Percentiles rank a stretch among this genome's conserved stretches.
These are phyloP conservation scores for Cucurbitaria berberidis DNA, from an alignment of 2,329 filamentous ascomycete species.

Conservation along the genomic window DNA sequence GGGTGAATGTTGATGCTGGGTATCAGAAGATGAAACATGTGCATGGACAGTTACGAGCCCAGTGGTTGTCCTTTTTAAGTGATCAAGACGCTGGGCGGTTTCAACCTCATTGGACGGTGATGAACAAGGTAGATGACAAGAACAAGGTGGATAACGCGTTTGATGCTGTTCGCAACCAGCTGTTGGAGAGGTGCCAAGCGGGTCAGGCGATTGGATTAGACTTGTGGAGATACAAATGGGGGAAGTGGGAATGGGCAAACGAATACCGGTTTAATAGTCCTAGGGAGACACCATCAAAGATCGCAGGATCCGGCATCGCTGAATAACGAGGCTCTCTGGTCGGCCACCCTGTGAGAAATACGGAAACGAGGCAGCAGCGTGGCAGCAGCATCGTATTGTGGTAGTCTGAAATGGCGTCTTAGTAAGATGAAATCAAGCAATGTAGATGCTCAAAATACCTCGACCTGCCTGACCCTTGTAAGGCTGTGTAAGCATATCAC, in stretches of 20 bases:
- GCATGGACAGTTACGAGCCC: conserved; percentile 41
- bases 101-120: conserved; percentile 54
- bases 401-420: no score
- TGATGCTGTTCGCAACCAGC: conserved; percentile 38
- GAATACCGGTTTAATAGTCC: conserved; percentile 45
- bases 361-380: conserved; percentile 25
- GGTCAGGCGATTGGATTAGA: conserved; percentile 49
- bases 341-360: conserved; percentile 9
- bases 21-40: conserved; percentile 42
- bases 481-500: conserved; percentile 23
- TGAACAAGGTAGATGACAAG: conserved; percentile 56
- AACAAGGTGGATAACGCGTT: conserved; percentile 46
- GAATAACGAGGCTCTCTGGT: conserved; percentile 1
- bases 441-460: conserved; percentile 13
- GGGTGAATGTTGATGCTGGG: conserved; percentile 45
- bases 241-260: conserved; percentile 49
- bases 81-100: conserved; percentile 52
- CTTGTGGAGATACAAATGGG: conserved; percentile 52
- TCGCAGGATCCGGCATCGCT: background rate
- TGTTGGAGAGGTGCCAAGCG: conserved; percentile 40
- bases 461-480: conserved; percentile 10
- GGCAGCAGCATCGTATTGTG: conserved; percentile 13
- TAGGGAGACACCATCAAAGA: background rate
- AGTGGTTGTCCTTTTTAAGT: conserved; percentile 50
- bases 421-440: no score